Base-by-base conservation (phyloP, 1,284 basidiomycete species). In the Erythrobasidium hasegawianum region DNA sequence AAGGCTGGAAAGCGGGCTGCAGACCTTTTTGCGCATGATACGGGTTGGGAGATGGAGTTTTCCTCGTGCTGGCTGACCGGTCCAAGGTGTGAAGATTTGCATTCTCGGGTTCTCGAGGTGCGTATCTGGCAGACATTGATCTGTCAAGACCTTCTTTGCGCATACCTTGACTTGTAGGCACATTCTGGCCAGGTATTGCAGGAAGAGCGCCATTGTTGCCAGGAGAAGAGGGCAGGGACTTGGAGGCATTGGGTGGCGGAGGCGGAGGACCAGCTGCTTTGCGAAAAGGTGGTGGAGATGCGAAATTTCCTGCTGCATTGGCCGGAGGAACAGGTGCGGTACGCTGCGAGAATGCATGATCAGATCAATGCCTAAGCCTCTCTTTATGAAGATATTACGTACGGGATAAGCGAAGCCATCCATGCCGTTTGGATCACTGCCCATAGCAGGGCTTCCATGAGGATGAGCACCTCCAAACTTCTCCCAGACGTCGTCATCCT, bases 401-500 rank as follows among this genome's bases (percentile, higher is more conserved):
- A 40, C 59, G 50, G 53, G 64, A 39, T 43, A 58, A 5, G 52
- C 54, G 33, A 33, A 56, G 64, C 53, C 33, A 38, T 57, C 58
- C 33, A 33, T 5, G 38, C 13, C 40, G 50, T 54, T 52, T 14
- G 64, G 26, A 9, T 57, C 39, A n/a, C n/a, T n/a, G 4, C 27
- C 45, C 2, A 22, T 56, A 16, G 8, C 41, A 22, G 52, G 22
- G 55, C 53, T 49, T 14, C 57, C 41, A 47, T 27, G 20, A 16
- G 39, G 22, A 5, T 16, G 18, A 18, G 18, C 24, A 22, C 18
- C 24, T 11, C 64, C 67, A 75, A 94, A 84, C 83, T 89, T 89
- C 76, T 85, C 84, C 86, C 87, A 90, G 10, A 87, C 86, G 72
- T 89, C 87, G 68, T 84, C 85, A 59, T 77, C 68, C 73, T 75